Evolutionary conservation across 345 rosid genomes (phyloP).

Genomic region (Hibiscus mutabilis): DNA sequence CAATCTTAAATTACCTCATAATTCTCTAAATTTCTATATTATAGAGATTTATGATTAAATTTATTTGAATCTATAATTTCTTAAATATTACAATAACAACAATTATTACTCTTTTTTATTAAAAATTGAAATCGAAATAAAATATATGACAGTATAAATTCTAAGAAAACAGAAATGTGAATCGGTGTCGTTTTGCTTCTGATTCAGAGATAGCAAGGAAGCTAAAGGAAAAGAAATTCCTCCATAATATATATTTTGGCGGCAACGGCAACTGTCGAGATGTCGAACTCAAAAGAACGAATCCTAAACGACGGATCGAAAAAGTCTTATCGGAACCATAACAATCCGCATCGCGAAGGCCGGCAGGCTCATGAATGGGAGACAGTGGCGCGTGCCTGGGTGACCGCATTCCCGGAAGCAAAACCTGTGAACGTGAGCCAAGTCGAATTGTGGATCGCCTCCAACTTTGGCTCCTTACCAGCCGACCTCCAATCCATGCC

Average conservation of each 20-base stretch:
- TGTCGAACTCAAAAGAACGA: slow-evolving; percentile 27
- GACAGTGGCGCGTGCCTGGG: slow-evolving; percentile 85
- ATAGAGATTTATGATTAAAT: no score
- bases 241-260: neutral
- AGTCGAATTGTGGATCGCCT: slow-evolving; percentile 85
- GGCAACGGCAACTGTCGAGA: slow-evolving; percentile 6
- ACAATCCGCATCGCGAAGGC: slow-evolving; percentile 11
- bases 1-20: no score
- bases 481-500: slow-evolving; percentile 75
- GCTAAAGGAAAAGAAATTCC: neutral
- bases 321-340: slow-evolving; percentile 6
- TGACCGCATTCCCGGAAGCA: slow-evolving; percentile 75
- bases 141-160: no score
- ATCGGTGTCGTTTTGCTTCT: no score
- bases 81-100: no score
- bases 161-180: no score
- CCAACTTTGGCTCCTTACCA: slow-evolving; percentile 54
- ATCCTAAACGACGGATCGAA: slow-evolving; percentile 23
- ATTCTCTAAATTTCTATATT: no score
- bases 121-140: no score
- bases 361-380: slow-evolving; percentile 84
- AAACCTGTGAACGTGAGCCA: slow-evolving; percentile 55
- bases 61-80: no score
- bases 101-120: no score
- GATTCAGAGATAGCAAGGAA: no score